Conservation (phyloP, 768 basidiomycete species). For the Tremella mesenterica region DNA sequence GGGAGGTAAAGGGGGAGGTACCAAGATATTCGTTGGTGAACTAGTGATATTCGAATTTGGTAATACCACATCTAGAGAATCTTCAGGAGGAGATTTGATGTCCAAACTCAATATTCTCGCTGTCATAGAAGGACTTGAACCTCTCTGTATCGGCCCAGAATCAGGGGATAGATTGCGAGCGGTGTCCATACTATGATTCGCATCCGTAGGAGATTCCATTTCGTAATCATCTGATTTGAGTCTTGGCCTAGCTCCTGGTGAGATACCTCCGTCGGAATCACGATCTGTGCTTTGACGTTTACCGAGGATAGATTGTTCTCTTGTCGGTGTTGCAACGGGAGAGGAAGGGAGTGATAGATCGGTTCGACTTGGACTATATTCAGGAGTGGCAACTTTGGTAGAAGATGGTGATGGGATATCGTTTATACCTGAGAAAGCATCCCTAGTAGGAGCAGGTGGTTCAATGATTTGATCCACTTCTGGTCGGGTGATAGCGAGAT, state of each 20-base stretch:
- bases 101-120: background rate
- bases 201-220: constrained; percentile 4
- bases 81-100: background rate
- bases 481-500: constrained; percentile 40
- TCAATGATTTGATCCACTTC: constrained; percentile 32
- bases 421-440: constrained; percentile 20
- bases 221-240: constrained; percentile 15
- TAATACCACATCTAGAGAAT: too few relatives aligned
- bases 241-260: constrained; percentile 11
- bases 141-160: too few relatives aligned
- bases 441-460: constrained; percentile 2
- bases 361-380: constrained; percentile 1
- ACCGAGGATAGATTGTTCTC: constrained; percentile 27
- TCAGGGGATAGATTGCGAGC: too few relatives aligned
- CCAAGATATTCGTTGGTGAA: background rate
- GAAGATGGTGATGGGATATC: constrained; percentile 25
- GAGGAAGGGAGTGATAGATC: constrained; percentile 4
- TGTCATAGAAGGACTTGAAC: background rate
- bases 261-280: constrained; percentile 20
- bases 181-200: background rate
- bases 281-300: constrained; percentile 40
- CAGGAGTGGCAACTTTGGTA: constrained; percentile 21
- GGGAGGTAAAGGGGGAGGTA: constrained; percentile 28
- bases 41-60: background rate
- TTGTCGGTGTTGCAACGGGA: background rate